Conservation (phyloP, 768 basidiomycete species). For the Naganishia vaughanmartiniae region DNA sequence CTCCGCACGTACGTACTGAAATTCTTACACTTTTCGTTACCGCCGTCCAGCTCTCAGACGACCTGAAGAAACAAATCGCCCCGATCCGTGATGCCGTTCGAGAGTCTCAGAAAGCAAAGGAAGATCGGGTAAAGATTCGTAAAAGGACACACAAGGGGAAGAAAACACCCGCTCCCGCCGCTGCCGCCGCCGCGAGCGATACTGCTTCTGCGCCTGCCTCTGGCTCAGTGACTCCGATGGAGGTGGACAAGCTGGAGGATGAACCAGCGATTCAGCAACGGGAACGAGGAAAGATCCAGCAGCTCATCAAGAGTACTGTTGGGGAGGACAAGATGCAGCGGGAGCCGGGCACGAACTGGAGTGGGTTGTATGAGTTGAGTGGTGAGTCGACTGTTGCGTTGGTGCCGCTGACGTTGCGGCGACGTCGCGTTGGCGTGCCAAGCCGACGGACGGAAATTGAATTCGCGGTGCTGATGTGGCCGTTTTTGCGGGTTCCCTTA, state of each 20-base stretch:
- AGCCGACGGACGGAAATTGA: too few relatives aligned
- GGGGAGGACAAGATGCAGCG: constrained; percentile 61
- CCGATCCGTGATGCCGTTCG: constrained; percentile 71
- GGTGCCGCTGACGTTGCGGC: too few relatives aligned
- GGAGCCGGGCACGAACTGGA: constrained; percentile 66
- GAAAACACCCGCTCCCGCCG: constrained; percentile 34
- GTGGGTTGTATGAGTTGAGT: constrained; percentile 84
- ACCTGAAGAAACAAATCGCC: constrained; percentile 67
- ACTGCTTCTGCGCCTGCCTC: constrained; percentile 32
- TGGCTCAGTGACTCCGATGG: constrained; percentile 19
- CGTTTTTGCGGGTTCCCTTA: constrained; percentile 47
- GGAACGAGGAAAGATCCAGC: constrained; percentile 67
- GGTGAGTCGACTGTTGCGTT: constrained; percentile 61
- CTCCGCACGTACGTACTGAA: background rate
- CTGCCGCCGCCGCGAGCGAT: constrained; percentile 25
- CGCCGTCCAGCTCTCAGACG: constrained; percentile 67
- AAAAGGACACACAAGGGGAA: constrained; percentile 27
- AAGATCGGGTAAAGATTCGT: constrained; percentile 66
- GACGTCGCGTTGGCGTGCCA: background rate
- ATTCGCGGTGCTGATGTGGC: background rate
- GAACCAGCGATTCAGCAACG: constrained; percentile 64
- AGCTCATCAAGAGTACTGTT: constrained; percentile 60
- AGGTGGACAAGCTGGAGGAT: constrained; percentile 27
- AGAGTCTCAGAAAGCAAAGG: constrained; percentile 77
- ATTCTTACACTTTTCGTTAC: background rate